phyloP scores from a whole-genome alignment of 805 yeast genomes.

The Teunomyces stri region DNA sequence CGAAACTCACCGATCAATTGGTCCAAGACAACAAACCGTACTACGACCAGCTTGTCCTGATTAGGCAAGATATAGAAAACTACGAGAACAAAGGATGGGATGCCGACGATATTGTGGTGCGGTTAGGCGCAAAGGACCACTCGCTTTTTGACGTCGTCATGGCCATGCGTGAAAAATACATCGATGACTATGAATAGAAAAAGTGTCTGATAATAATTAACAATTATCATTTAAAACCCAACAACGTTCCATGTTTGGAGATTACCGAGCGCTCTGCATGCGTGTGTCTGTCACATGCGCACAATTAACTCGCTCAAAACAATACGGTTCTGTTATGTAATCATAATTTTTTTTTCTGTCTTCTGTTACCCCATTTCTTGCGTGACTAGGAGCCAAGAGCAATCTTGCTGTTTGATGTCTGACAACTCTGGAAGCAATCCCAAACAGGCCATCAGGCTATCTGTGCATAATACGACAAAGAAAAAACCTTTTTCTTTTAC shows the following conservation, averaged over 20 bases:
- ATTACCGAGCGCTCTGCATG: too few relatives aligned
- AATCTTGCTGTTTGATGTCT: background rate
- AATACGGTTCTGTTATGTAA: too few relatives aligned
- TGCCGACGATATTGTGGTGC: conserved; percentile 34
- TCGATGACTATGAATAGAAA: conserved; percentile 22
- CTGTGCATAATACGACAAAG: background rate
- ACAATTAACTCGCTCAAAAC: too few relatives aligned
- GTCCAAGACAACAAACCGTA: conserved; percentile 19
- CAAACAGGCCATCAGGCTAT: background rate
- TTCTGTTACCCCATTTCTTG: background rate
- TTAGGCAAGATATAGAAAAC: conserved; percentile 23
- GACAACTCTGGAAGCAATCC: background rate
- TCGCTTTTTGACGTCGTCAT: conserved; percentile 26
- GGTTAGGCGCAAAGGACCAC: conserved; percentile 20
- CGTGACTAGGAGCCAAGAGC: background rate
- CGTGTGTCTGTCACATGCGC: too few relatives aligned
- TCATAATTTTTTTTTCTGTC: too few relatives aligned
- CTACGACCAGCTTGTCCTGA: conserved; percentile 17
- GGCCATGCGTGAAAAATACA: conserved; percentile 21
- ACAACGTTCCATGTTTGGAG: too few relatives aligned
- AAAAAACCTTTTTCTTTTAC: background rate
- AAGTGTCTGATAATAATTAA: background rate
- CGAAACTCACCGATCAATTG: conserved; percentile 27
- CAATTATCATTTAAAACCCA: background rate
- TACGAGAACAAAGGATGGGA: conserved; percentile 41